phyloP scores from a whole-genome alignment of 257 asterid species.

The Fraxinus pennsylvanica region DNA sequence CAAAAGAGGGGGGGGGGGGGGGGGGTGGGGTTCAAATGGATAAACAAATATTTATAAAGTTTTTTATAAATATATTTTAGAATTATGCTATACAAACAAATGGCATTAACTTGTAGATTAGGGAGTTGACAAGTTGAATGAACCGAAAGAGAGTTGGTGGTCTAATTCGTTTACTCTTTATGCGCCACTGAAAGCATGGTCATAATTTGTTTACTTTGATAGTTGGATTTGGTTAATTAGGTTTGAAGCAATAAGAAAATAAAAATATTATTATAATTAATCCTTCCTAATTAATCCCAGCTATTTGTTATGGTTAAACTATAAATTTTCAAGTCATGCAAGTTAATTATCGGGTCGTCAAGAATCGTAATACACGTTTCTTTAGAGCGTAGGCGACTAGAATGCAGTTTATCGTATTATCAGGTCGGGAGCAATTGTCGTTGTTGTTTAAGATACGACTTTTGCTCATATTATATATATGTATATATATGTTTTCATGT shows the following conservation, averaged over 20 bases:
- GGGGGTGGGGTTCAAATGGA: no score
- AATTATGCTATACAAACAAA: neutral
- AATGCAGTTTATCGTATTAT: no score
- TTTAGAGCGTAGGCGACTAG: neutral
- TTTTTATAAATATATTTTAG: neutral
- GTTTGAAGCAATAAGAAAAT: neutral
- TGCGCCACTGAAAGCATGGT: neutral
- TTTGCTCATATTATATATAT: no score
- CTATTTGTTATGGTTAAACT: neutral
- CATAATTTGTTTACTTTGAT: neutral
- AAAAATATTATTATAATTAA: neutral
- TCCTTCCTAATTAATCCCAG: neutral
- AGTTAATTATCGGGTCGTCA: neutral
- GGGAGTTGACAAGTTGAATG: slow-evolving; percentile 7
- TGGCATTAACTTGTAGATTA: neutral
- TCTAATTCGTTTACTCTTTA: slow-evolving; percentile 16
- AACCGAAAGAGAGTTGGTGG: slow-evolving; percentile 15
- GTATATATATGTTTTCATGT: no score
- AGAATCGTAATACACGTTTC: neutral
- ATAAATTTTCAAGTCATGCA: neutral
- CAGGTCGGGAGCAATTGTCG: neutral
- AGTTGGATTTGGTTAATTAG: slow-evolving; percentile 5
- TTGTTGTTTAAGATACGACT: no score
- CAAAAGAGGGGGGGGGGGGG: no score
- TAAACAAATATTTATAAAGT: no score